Base-by-base conservation (phyloP, 2,329 filamentous ascomycete species). In the Tolypocladium sp. region DNA sequence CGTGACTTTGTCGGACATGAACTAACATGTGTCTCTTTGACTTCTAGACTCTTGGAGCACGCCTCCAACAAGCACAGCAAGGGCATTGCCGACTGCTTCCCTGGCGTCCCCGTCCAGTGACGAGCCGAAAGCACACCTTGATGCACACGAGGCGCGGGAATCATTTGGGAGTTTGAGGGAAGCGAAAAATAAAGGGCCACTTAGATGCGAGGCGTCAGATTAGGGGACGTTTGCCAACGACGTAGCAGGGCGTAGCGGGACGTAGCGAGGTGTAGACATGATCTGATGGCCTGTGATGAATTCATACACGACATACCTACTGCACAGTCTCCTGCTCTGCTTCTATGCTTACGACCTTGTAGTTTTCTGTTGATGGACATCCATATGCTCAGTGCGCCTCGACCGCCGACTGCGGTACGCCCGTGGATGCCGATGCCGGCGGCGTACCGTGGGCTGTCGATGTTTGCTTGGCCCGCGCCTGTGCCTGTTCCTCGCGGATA, bases 51-150 rank as follows among this genome's bases (percentile, higher is more conserved):
- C 63, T 82, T 81, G 61, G 84, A 89, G 69, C 89, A 92, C 73
- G 87, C 89, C 62, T 71, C 75, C 63, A 91, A 91, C 76, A 91
- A 91, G 80, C 89, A 92, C 78, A 86, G 76, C 78, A 90, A 91
- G 78, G 79, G 80, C 49, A 77, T 90, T 35, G 71, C 79, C 56
- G 87, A 90, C 49, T 92, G 89, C 76, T 92, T 92, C 76, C 86
- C 86, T 22, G 73, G 64, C 57, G 81, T 37, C 49, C 2, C 76
- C 13, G 35, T 13, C 30, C 3, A 49, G 44, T 58, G 37, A 40
- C 17, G 30, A 13, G 10, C n/a, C 40, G 12, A 46, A 17, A 13
- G 30, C 7, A 37, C n/a, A 37, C 49, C 8, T 35, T 10, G 49
- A 22, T 10, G 20, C 27, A n/a, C 27, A 51, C 27, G 4, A n/a